Evolutionary conservation across 495 filamentous ascomycete genomes (phyloP), one percentile per base, ranked within the genome.

Genomic region (Penicillium flavigenum): DNA sequence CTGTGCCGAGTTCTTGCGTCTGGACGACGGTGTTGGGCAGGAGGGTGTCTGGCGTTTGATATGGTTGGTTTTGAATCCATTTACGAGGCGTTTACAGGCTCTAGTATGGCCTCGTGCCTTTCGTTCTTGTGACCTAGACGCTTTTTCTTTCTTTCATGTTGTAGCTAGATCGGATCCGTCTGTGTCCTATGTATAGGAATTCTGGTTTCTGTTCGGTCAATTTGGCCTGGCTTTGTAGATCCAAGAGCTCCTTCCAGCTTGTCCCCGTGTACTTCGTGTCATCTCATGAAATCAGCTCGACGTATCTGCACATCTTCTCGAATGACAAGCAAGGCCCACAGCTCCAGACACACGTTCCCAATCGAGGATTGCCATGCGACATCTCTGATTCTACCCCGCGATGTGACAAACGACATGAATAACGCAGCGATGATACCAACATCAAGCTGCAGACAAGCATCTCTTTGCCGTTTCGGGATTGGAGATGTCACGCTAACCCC

Each of bases 21-120:
- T 59, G 60, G 60, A 54, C 51, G 55, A 55, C 59, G 64, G 62
- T 60, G 62, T 56, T 57, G 51, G 61, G 51, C 53, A 46, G 51
- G 54, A 58, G 58, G 63, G 66, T 59, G 64, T 60, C 48, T 42
- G 65, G 66, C 61, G 62, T 65, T 66, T 56, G 43, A 47, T 52
- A 60, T 57, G 19, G 53, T 47, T 62, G 31, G 51, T 50, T 63
- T 45, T 62, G 43, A 63, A 55, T 59, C 38, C 56, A 69, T 64
- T 32, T 66, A 22, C 39, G 43, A 60, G 66, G 66, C 66, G 66
- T 69, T 69, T 44, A 47, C 41, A 31, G 58, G 60, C 55, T 57
- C 44, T 55, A 46, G 50, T 24, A 43, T 29, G 56, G 56, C 44
- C 47, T 63, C 39, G 27, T 48, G 53, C 53, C 54, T 60, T 62